Conservation (phyloP, 2,329 filamentous ascomycete genomes). For the Beauveria brongniartii region DNA sequence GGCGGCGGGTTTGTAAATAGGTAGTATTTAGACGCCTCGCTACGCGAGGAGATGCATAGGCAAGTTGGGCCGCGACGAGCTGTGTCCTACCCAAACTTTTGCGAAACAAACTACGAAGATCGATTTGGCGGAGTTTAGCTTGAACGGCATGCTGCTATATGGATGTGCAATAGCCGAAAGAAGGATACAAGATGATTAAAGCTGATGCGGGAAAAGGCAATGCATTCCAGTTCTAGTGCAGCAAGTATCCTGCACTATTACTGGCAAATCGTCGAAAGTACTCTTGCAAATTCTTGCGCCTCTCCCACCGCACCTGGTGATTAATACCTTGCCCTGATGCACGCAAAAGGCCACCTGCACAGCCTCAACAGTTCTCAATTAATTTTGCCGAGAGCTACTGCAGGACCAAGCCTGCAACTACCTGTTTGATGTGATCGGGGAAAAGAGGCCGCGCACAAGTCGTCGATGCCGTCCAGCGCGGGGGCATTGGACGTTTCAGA, state of each 20-base stretch:
- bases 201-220: background rate
- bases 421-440: background rate
- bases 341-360: background rate
- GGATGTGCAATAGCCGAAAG: background rate
- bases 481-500: slow-evolving; percentile 5
- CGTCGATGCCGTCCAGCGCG: background rate
- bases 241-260: background rate
- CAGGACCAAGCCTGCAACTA: background rate
- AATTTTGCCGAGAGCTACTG: background rate
- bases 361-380: background rate
- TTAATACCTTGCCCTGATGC: background rate
- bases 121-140: background rate
- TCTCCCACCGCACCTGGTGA: background rate
- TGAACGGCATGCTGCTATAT: background rate
- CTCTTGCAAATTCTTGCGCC: too few species aligned
- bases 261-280: too few species aligned
- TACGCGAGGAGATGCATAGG: background rate
- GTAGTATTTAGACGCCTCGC: too few species aligned
- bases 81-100: background rate
- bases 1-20: background rate
- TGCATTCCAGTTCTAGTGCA: too few species aligned
- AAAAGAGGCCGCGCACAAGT: background rate
- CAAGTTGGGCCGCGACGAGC: background rate
- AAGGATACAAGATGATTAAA: background rate
- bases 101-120: slow-evolving; percentile 6